These are phyloP conservation scores for Haplosporangium gracile DNA, from an alignment of 192 early-diverging fungal genomes.

Conservation along the genomic window DNA sequence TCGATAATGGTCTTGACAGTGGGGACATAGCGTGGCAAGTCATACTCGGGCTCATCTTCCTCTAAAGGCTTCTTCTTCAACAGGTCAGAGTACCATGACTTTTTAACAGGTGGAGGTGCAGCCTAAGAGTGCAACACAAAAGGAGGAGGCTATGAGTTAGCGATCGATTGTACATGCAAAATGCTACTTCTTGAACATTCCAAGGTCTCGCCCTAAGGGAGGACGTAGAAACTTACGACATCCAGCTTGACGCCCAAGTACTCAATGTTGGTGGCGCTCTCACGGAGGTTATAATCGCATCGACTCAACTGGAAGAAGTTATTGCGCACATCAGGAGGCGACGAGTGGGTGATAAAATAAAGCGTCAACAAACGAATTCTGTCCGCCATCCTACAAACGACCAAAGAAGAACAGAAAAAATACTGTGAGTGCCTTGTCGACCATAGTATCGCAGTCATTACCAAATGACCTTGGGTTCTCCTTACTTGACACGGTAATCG, in stretches of 20 bases:
- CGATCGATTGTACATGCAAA: background rate
- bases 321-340: conserved; percentile 44
- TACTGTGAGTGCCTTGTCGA: background rate
- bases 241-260: conserved; percentile 54
- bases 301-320: conserved; percentile 50
- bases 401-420: conserved; percentile 9
- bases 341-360: conserved; percentile 48
- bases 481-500: conserved; percentile 69
- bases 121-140: conserved; percentile 17
- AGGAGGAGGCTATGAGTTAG: too few relatives aligned
- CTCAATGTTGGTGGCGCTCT: conserved; percentile 49
- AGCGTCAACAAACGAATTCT: conserved; percentile 46
- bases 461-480: too few relatives aligned
- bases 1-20: conserved; percentile 71
- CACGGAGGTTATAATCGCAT: conserved; percentile 46
- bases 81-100: conserved; percentile 40
- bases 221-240: conserved; percentile 19
- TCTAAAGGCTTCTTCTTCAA: conserved; percentile 54
- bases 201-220: background rate
- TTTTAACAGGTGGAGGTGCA: conserved; percentile 47
- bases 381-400: conserved; percentile 69
- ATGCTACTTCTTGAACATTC: background rate
- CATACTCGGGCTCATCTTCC: conserved; percentile 74
- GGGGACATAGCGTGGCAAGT: conserved; percentile 83
- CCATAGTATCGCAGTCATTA: background rate